Conservation (phyloP, 768 basidiomycete species). For the Trametopsis cervina region DNA sequence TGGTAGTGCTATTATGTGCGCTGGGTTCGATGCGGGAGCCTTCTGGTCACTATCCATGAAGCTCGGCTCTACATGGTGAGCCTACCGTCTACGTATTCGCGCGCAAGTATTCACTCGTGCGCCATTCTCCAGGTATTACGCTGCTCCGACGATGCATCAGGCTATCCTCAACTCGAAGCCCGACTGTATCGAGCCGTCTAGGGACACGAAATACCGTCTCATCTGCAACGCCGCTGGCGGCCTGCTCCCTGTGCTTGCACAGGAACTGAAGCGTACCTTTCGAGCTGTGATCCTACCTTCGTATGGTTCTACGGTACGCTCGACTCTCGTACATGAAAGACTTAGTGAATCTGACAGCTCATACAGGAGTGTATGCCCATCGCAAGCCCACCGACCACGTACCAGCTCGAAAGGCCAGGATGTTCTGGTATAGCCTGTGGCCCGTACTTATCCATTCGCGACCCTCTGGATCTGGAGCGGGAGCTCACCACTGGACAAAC, state of each 20-base stretch:
- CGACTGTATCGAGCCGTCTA: slow-evolving; percentile 23
- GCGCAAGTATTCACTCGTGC: neutral
- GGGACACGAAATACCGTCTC: slow-evolving; percentile 36
- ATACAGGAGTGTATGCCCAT: slow-evolving; percentile 41
- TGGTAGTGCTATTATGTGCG: slow-evolving; percentile 47
- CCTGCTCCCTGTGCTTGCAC: slow-evolving; percentile 44
- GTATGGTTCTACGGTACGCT: slow-evolving; percentile 45
- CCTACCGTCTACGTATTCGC: slow-evolving; percentile 4
- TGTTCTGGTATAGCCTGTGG: slow-evolving; percentile 43
- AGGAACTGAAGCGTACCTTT: slow-evolving; percentile 41
- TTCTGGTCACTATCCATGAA: slow-evolving; percentile 32
- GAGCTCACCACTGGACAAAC: slow-evolving; percentile 33
- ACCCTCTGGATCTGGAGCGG: slow-evolving; percentile 29
- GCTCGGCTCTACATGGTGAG: slow-evolving; percentile 44
- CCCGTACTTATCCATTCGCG: slow-evolving; percentile 38
- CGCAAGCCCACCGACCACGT: slow-evolving; percentile 36
- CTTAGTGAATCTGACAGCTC: neutral
- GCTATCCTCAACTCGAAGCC: slow-evolving; percentile 37
- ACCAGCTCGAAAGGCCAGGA: slow-evolving; percentile 38
- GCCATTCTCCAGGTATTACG: slow-evolving; percentile 36
- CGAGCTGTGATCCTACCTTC: slow-evolving; percentile 50
- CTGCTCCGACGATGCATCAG: slow-evolving; percentile 44
- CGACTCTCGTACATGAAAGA: neutral
- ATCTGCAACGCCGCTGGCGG: slow-evolving; percentile 48
- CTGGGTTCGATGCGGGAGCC: slow-evolving; percentile 43